Percentiles rank a stretch among this genome's conserved stretches.
Conservation (phyloP, 2,329 filamentous ascomycete genomes). For the Colletotrichum sublineola region DNA sequence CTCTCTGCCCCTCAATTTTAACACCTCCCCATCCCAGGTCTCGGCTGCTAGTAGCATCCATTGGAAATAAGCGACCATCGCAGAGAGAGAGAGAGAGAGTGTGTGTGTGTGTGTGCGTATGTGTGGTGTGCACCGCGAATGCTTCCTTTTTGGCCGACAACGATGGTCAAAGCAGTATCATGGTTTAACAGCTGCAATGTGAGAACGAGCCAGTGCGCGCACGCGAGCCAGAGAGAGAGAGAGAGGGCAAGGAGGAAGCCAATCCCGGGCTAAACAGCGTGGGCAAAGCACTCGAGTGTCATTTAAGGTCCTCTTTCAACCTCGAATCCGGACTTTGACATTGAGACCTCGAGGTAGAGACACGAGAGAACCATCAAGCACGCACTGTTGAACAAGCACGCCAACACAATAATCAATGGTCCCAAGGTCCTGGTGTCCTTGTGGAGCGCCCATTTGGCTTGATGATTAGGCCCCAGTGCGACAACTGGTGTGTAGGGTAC, state of each 20-base stretch:
- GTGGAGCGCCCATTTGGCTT: conserved; percentile 28
- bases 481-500: conserved; percentile 25
- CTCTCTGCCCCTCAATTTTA: conserved; percentile 33
- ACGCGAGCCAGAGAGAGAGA: neutral
- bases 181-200: conserved; percentile 13
- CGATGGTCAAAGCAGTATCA: conserved; percentile 24
- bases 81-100: neutral
- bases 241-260: neutral
- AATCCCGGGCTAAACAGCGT: neutral
- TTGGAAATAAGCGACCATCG: conserved; percentile 28
- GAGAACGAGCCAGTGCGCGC: neutral
- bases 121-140: conserved; percentile 1
- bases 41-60: conserved; percentile 28
- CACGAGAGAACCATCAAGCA: conserved; percentile 18
- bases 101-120: no score
- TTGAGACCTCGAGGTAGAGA: conserved; percentile 10
- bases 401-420: conserved; percentile 37
- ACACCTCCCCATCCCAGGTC: conserved; percentile 14
- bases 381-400: conserved; percentile 31
- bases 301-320: conserved; percentile 3
- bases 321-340: conserved; percentile 8
- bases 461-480: conserved; percentile 44
- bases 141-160: conserved; percentile 2
- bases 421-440: conserved; percentile 20
- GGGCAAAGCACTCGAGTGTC: conserved; percentile 8